Conservation (phyloP, 1,284 basidiomycete genomes). For the Peniophora sp. region DNA sequence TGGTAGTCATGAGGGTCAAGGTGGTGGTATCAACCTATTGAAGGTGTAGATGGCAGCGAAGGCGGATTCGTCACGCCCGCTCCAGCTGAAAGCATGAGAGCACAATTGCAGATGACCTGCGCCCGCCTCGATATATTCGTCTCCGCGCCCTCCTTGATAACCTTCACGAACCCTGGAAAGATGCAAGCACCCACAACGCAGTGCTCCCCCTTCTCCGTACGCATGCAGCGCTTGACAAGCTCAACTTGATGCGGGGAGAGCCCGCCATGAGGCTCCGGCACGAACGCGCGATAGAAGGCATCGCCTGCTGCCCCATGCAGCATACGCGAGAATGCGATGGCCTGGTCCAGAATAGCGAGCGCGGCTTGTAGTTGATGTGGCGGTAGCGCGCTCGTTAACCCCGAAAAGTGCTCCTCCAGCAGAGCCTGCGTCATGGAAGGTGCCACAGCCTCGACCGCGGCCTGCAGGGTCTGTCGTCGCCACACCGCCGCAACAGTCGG, state of each 20-base stretch:
- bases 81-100: conserved; percentile 25
- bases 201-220: conserved; percentile 58
- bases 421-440: conserved; percentile 58
- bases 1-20: too few species aligned
- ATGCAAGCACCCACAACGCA: conserved; percentile 73
- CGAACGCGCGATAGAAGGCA: conserved; percentile 75
- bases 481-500: conserved; percentile 76
- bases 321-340: conserved; percentile 74
- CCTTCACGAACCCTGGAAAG: conserved; percentile 79
- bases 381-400: conserved; percentile 43
- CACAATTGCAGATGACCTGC: conserved; percentile 79
- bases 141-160: conserved; percentile 35
- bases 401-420: conserved; percentile 58
- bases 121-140: conserved; percentile 67
- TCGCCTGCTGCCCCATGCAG: conserved; percentile 56
- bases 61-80: background rate
- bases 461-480: conserved; percentile 78
- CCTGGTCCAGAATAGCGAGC: conserved; percentile 53
- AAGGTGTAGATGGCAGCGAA: too few species aligned
- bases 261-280: conserved; percentile 65
- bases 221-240: conserved; percentile 69
- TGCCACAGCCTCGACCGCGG: conserved; percentile 67
- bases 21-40: too few species aligned
- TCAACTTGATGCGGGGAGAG: conserved; percentile 67
- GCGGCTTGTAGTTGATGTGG: conserved; percentile 26